Base-by-base conservation (phyloP, 768 basidiomycete genomes). In the Suillus decipiens region DNA sequence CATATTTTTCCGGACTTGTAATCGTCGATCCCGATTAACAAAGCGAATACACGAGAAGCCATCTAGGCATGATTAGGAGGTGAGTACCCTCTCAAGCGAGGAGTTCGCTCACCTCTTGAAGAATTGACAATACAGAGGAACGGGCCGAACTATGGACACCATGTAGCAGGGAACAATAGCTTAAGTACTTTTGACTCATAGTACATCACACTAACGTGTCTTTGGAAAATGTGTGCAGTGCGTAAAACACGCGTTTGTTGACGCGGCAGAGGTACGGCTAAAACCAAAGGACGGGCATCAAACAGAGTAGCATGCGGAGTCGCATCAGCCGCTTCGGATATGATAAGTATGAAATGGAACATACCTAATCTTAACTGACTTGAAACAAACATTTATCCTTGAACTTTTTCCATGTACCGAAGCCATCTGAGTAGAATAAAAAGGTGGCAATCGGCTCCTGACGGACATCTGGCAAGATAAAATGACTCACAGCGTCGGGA, bases 21-120 rank as follows among this genome's bases (percentile, higher is more conserved):
- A 68, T 79, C 78, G 75, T 90, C 87, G 65, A 90, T 83, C 47
- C 89, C 89, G 64, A 90, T 80, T 66, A 90, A 76, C 62, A 90
- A 81, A 1, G 87, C 87, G 66, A 88, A 90, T 47, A 88, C 75
- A 22, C 82, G 84, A 47, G 78, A 68, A 19, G 75, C 69, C 79
- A 84, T 82, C 66, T 73, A 66, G 59, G 33, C 59, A 63, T 54
- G 47, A 43, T 64, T 59, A 66, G 61, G 67, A 47, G 63, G 58
- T 33, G 65, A 34, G 37, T 1, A 55, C 8, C 41, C 19, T 53
- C 39, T 47, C 24, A 51, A 28, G 61, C 39, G 58, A 63, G 36
- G 34, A 24, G 42, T 36, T 61, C 24, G 28, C 64, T 61, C 28
- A 56, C 74, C 64, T 64, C 36, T 48, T 51, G 61, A 61, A 58